A percentile compares a stretch with the other conserved stretches of the same genome.
Evolutionary conservation across 2,329 filamentous ascomycete genomes (phyloP).

Genomic region (Penicillium sp.): DNA sequence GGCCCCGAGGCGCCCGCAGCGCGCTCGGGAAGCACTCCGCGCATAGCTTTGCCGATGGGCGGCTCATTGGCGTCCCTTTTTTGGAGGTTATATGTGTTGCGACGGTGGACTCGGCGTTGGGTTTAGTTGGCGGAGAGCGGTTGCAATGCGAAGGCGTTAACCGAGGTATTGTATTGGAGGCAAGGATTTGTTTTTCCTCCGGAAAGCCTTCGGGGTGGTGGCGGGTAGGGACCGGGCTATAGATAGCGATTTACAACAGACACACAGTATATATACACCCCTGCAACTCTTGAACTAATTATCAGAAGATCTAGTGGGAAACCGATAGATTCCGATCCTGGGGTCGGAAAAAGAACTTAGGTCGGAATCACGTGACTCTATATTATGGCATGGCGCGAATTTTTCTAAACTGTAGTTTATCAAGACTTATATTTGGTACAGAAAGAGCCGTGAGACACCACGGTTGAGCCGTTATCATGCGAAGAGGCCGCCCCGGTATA

Average conservation of each 20-base stretch:
- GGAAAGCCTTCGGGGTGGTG: background rate
- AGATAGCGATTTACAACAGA: background rate
- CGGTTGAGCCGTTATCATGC: background rate
- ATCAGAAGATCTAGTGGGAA: background rate
- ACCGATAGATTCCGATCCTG: background rate
- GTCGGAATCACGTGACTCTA: slow-evolving; percentile 18
- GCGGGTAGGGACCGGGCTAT: background rate
- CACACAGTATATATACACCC: background rate
- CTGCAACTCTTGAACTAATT: background rate
- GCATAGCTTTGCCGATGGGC: slow-evolving; percentile 26
- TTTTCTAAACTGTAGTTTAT: background rate
- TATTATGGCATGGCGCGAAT: background rate
- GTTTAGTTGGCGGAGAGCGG: background rate
- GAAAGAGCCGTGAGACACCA: background rate
- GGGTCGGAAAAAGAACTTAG: slow-evolving; percentile 15
- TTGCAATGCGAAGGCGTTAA: slow-evolving; percentile 10
- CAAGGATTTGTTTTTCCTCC: slow-evolving; percentile 14
- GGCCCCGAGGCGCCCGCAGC: slow-evolving; percentile 17
- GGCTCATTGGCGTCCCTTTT: slow-evolving; percentile 20
- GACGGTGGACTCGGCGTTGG: background rate
- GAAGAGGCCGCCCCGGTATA: slow-evolving; percentile 18
- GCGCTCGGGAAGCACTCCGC: slow-evolving; percentile 24
- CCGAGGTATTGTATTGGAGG: slow-evolving; percentile 18
- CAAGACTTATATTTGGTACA: background rate
- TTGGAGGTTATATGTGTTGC: background rate